A percentile compares a stretch with the other conserved stretches of the same genome.
phyloP scores from a whole-genome alignment of 805 yeast genomes.

The Kregervanrija pseudodelftensis region DNA sequence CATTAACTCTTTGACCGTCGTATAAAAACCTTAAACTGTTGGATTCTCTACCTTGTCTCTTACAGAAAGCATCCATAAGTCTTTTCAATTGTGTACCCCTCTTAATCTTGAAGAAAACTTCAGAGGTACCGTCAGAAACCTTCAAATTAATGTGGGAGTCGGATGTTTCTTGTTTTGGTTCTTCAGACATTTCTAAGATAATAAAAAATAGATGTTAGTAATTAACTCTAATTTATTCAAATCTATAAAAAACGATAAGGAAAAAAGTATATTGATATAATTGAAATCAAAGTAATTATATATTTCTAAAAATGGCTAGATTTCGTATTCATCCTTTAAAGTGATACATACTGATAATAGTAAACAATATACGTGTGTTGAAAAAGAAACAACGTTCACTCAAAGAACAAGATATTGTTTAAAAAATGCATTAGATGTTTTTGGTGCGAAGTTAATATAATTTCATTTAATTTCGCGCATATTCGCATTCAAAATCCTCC shows the following conservation, averaged over 20 bases:
- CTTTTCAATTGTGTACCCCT: conserved; percentile 86
- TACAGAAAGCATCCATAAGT: conserved; percentile 96
- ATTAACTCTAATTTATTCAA: not conserved
- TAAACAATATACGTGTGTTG: too few species aligned
- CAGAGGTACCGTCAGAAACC: conserved; percentile 90
- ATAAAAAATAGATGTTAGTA: not conserved
- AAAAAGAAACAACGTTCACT: too few species aligned
- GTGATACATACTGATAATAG: too few species aligned
- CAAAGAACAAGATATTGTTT: too few species aligned
- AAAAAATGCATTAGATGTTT: too few species aligned
- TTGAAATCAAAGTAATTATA: not conserved
- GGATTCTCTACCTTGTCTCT: conserved; percentile 89
- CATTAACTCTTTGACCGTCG: conserved; percentile 86
- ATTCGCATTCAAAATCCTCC: too few species aligned
- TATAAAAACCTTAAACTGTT: conserved; percentile 79
- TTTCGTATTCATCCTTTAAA: too few species aligned
- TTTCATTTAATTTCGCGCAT: too few species aligned
- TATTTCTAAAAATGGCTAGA: too few species aligned
- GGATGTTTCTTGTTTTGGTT: conserved; percentile 45
- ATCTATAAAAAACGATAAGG: not conserved
- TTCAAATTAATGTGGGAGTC: conserved; percentile 73
- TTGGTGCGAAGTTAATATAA: too few species aligned
- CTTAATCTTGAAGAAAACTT: conserved; percentile 92
- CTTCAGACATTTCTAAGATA: conserved; percentile 24
- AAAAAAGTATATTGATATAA: not conserved